Evolutionary conservation across 2,329 filamentous ascomycete species (phyloP).

Genomic region (Fusarium ramigenum): DNA sequence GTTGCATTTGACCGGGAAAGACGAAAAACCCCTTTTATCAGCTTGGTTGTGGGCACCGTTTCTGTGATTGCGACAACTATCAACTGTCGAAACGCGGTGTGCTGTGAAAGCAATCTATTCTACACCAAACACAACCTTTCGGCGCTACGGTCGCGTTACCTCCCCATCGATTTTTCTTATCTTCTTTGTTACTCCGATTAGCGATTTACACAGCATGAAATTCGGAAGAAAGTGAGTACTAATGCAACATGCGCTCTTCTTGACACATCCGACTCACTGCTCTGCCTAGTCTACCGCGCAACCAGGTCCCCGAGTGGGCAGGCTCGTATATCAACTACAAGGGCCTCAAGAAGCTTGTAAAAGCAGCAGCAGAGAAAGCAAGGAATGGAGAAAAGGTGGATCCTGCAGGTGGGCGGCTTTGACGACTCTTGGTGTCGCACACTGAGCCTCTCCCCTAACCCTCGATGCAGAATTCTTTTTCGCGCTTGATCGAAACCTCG

Average conservation of each 20-base stretch:
- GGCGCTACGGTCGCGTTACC: constrained; percentile 1
- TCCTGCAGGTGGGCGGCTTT: constrained; percentile 79
- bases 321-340: constrained; percentile 90
- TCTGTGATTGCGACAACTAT: background rate
- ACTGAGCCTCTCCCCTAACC: constrained; percentile 47
- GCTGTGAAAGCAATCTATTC: constrained; percentile 2
- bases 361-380: constrained; percentile 72
- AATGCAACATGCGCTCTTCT: background rate
- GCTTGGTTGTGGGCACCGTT: background rate
- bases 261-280: constrained; percentile 20
- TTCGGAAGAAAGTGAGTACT: constrained; percentile 68
- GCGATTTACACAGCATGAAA: constrained; percentile 59
- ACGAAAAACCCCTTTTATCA: background rate
- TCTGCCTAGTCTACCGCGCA: constrained; percentile 71
- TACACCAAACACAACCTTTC: background rate
- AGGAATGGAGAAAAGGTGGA: constrained; percentile 81
- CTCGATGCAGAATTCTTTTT: constrained; percentile 87
- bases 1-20: constrained; percentile 3
- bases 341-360: constrained; percentile 94
- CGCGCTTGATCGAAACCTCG: constrained; percentile 93
- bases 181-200: constrained; percentile 5
- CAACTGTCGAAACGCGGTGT: constrained; percentile 21
- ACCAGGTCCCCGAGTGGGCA: constrained; percentile 89
- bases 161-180: constrained; percentile 1
- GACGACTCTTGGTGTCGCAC: constrained; percentile 42